phyloP scores from a whole-genome alignment of 148 eudicot species.

The Chenopodium formosanum region DNA sequence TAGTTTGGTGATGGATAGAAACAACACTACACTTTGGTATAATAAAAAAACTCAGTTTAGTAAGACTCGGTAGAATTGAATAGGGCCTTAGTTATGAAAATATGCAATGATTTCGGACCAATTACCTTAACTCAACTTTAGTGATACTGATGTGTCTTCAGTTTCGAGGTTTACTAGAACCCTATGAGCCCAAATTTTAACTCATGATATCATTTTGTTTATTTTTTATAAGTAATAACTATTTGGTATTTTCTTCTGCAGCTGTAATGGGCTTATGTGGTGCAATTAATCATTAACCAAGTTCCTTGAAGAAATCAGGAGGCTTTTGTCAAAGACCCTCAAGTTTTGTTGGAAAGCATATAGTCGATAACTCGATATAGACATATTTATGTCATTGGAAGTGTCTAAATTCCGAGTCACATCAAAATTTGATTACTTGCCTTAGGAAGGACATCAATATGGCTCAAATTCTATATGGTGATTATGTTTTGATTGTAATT shows the following conservation, averaged over 20 bases:
- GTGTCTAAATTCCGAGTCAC: background rate
- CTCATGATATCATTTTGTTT: background rate
- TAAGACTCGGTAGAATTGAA: no score
- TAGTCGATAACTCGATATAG: background rate
- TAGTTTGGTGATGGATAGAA: no score
- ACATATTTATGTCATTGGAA: slow-evolving; percentile 2
- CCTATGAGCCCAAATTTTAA: background rate
- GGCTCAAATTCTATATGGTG: slow-evolving; percentile 10
- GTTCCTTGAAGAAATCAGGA: slow-evolving; percentile 10
- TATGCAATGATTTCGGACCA: background rate
- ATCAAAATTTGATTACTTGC: background rate
- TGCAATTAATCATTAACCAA: slow-evolving; percentile 9
- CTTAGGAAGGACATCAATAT: background rate
- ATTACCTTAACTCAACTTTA: background rate
- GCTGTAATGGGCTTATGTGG: slow-evolving; percentile 3
- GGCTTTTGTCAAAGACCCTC: background rate
- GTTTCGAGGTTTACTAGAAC: background rate
- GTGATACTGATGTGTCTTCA: background rate
- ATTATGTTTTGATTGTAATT: background rate
- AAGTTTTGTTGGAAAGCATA: slow-evolving; percentile 3
- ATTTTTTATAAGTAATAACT: background rate
- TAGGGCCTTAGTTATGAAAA: background rate
- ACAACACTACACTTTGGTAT: no score
- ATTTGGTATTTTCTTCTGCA: background rate
- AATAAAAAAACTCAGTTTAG: no score